These are phyloP conservation scores for Microdochium nivale DNA, from an alignment of 2,329 filamentous ascomycete species.

Conservation along the genomic window DNA sequence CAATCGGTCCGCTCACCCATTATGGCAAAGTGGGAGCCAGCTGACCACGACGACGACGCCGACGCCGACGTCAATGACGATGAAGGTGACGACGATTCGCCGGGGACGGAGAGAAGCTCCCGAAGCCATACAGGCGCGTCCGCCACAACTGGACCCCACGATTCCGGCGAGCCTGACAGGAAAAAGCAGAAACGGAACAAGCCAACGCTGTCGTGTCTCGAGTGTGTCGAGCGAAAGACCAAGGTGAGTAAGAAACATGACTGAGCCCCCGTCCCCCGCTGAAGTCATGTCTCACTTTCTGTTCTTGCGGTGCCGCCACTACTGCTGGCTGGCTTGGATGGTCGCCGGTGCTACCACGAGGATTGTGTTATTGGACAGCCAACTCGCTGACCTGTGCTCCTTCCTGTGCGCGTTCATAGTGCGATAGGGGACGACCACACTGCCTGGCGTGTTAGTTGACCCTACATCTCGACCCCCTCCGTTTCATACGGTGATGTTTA, in stretches of 20 bases:
- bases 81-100: neutral
- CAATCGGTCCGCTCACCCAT: neutral
- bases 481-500: too few relatives aligned
- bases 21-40: neutral
- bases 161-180: slow-evolving; percentile 15
- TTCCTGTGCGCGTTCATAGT: slow-evolving; percentile 34
- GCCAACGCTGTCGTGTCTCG: slow-evolving; percentile 68
- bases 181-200: slow-evolving; percentile 83
- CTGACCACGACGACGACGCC: neutral
- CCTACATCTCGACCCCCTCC: too few relatives aligned
- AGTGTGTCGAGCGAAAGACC: slow-evolving; percentile 76
- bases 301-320: too few relatives aligned
- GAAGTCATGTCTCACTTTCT: too few relatives aligned
- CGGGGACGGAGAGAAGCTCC: neutral
- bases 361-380: too few relatives aligned
- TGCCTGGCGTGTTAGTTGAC: slow-evolving; percentile 50
- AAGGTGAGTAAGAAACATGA: slow-evolving; percentile 57
- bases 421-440: slow-evolving; percentile 64
- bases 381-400: neutral
- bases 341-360: too few relatives aligned
- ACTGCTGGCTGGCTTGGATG: too few relatives aligned
- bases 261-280: too few relatives aligned
- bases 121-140: neutral
- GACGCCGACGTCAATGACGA: neutral
- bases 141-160: neutral